Base-by-base conservation (phyloP, 257 asterid genomes). In the Ligustrum vulgare region DNA sequence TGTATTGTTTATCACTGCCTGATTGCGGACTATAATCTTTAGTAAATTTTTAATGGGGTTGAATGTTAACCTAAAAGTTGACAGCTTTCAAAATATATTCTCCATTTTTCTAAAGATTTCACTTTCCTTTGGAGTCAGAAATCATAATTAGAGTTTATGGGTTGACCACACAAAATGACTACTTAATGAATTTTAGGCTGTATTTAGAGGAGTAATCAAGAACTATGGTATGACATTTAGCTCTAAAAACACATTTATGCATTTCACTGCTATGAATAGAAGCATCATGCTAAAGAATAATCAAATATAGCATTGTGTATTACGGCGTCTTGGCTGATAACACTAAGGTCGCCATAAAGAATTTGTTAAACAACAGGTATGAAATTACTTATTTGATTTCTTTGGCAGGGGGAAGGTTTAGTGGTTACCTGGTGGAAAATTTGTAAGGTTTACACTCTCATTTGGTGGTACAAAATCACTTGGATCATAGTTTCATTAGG, bases 231-330 rank as follows among this genome's bases (percentile, higher is more conserved):
- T 16, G 20, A 2, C 47, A 8, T 41, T 41, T 41, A 41, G 47
- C 47, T 41, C 47, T 41, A 10, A 41, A 41, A 41, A 11, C 47
- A 41, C 13, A 10, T n/a, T n/a, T n/a, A n/a, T n/a, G n/a, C n/a
- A n/a, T n/a, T n/a, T n/a, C n/a, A n/a, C n/a, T n/a, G n/a, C n/a
- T n/a, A n/a, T n/a, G n/a, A n/a, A n/a, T n/a, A n/a, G n/a, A n/a
- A n/a, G n/a, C n/a, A n/a, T n/a, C n/a, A n/a, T n/a, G n/a, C n/a
- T n/a, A n/a, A n/a, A n/a, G n/a, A n/a, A n/a, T n/a, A n/a, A n/a
- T n/a, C n/a, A n/a, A n/a, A n/a, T 94, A 94, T 28, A 97, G 98
- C 39, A 94, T 94, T 71, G 98, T 94, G 45, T 94, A 92, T 73
- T 84, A 85, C 31, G 98, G 98, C 28, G 84, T 82, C 20, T 74